These are phyloP conservation scores for Coemansia sp. DNA, from an alignment of 192 early-diverging fungal species.

Conservation along the genomic window DNA sequence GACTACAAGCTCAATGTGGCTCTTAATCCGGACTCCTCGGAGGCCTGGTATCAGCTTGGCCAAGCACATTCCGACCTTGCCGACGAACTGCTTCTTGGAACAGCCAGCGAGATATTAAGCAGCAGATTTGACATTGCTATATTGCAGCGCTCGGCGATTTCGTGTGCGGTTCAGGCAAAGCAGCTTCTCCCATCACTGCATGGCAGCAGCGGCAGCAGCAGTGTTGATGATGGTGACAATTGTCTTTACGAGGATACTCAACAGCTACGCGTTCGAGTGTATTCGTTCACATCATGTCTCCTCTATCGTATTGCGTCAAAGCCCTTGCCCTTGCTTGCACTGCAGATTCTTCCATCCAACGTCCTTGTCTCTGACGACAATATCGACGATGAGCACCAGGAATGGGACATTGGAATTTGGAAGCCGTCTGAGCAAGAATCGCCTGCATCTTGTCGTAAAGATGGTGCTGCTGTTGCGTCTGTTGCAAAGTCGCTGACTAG, in stretches of 20 bases:
- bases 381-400: conserved; percentile 11
- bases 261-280: conserved; percentile 17
- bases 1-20: conserved; percentile 49
- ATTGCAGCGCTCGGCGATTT: conserved; percentile 38
- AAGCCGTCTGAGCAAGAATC: background rate
- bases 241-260: background rate
- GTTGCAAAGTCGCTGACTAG: conserved; percentile 21
- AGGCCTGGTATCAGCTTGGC: conserved; percentile 41
- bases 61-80: conserved; percentile 46
- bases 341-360: conserved; percentile 36
- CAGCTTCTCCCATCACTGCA: conserved; percentile 22
- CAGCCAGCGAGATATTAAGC: conserved; percentile 35
- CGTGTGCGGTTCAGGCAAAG: conserved; percentile 32
- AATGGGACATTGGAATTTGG: conserved; percentile 46
- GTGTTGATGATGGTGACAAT: background rate
- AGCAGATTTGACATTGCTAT: conserved; percentile 30
- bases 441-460: background rate
- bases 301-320: conserved; percentile 35
- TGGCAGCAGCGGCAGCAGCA: background rate
- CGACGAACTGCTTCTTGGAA: conserved; percentile 46
- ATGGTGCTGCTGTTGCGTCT: conserved; percentile 4
- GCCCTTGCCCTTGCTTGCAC: conserved; percentile 33
- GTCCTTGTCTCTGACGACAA: conserved; percentile 25
- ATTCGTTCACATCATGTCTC: conserved; percentile 27
- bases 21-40: conserved; percentile 25